Conservation (phyloP, 257 asterid species). For the Phtheirospermum japonicum region DNA sequence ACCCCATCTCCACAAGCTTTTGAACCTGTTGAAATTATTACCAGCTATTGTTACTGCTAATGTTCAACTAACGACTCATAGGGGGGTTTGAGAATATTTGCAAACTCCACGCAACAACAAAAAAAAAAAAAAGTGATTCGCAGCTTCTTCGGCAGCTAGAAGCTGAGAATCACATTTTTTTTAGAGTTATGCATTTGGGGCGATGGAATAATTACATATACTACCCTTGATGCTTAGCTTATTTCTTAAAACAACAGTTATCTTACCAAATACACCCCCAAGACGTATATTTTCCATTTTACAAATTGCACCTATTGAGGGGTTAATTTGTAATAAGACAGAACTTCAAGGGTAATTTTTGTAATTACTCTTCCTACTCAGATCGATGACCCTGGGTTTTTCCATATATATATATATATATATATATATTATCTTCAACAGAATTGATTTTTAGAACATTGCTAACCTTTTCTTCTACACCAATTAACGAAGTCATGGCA, state of each 20-base stretch:
- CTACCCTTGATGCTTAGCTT: too few species aligned
- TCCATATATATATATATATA: too few species aligned
- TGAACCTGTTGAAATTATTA: slow-evolving; percentile 55
- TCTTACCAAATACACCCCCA: too few species aligned
- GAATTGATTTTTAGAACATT: not conserved
- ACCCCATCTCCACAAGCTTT: slow-evolving; percentile 96
- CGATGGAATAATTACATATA: too few species aligned
- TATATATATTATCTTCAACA: too few species aligned
- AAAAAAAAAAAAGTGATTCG: too few species aligned
- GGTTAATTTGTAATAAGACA: not conserved
- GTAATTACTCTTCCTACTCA: too few species aligned
- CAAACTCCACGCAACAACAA: not conserved
- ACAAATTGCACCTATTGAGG: not conserved
- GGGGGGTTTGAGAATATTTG: not conserved
- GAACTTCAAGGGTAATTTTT: not conserved
- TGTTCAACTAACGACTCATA: not conserved
- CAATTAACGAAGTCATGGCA: slow-evolving; percentile 73
- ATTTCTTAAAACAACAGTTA: too few species aligned
- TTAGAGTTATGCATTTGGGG: too few species aligned
- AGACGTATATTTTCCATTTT: slow-evolving; percentile 34
- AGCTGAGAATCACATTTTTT: too few species aligned
- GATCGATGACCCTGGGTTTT: too few species aligned
- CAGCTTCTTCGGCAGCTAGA: too few species aligned
- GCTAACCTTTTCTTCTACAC: slow-evolving; percentile 63
- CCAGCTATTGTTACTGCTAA: not conserved